Conservation (phyloP, 2,329 filamentous ascomycete genomes). For the Apiospora aurea region DNA sequence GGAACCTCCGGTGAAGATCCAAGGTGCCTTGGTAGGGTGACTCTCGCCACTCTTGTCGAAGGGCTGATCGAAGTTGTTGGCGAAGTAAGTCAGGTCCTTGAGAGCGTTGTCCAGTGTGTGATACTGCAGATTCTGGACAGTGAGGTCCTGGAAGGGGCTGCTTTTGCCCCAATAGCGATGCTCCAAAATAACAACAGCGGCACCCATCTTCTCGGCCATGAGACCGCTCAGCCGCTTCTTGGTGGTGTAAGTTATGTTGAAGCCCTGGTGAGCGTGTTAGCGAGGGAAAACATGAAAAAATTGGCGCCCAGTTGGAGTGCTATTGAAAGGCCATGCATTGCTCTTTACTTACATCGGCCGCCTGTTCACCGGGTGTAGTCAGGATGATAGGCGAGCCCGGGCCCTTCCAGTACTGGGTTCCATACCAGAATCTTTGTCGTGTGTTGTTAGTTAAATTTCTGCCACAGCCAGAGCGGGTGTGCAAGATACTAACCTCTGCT, state of each 20-base stretch:
- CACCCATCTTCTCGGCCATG: slow-evolving; percentile 48
- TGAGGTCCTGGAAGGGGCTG: slow-evolving; percentile 45
- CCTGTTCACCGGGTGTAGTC: slow-evolving; percentile 49
- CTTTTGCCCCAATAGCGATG: slow-evolving; percentile 53
- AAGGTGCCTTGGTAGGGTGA: slow-evolving; percentile 57
- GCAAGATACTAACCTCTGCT: slow-evolving; percentile 43
- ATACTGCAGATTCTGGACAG: slow-evolving; percentile 46
- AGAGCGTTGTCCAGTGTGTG: slow-evolving; percentile 51
- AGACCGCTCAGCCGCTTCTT: slow-evolving; percentile 48
- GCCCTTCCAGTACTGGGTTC: slow-evolving; percentile 49
- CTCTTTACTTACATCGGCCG: slow-evolving; percentile 33
- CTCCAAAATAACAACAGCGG: slow-evolving; percentile 49
- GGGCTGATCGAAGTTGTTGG: slow-evolving; percentile 53
- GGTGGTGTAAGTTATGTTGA: slow-evolving; percentile 50
- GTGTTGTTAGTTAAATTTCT: neutral
- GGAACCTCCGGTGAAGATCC: slow-evolving; percentile 62
- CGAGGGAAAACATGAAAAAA: neutral
- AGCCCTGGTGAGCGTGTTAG: slow-evolving; percentile 35
- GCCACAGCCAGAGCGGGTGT: neutral
- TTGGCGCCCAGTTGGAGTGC: neutral
- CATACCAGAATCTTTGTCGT: slow-evolving; percentile 44
- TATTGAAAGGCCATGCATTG: neutral
- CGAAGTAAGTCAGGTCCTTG: slow-evolving; percentile 50
- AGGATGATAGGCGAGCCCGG: slow-evolving; percentile 49
- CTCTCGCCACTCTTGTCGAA: slow-evolving; percentile 56